phyloP scores from a whole-genome alignment of 495 filamentous ascomycete genomes.

The Penicillium atrosanguineum region DNA sequence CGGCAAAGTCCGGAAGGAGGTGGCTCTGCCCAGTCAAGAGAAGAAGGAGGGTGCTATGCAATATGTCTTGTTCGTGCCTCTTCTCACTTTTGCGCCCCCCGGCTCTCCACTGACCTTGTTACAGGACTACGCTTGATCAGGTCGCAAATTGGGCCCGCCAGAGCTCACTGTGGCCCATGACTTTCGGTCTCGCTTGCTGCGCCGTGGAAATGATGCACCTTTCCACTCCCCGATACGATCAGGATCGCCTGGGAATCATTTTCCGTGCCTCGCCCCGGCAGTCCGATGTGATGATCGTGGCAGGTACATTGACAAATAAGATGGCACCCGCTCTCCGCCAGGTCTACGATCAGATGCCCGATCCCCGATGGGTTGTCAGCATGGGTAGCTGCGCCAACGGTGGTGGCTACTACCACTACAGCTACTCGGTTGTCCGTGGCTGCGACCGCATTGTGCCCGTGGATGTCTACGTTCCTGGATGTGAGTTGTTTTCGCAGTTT shows the following conservation, averaged over 20 bases:
- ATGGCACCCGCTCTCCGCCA: slow-evolving; percentile 94
- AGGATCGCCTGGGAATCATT: slow-evolving; percentile 93
- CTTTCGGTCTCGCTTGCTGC: slow-evolving; percentile 95
- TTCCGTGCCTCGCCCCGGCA: slow-evolving; percentile 94
- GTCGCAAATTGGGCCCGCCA: slow-evolving; percentile 94
- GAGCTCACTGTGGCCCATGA: slow-evolving; percentile 95
- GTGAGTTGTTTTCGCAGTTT: slow-evolving; percentile 41
- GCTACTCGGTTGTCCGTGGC: slow-evolving; percentile 86
- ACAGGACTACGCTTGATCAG: slow-evolving; percentile 85
- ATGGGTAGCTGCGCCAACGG: slow-evolving; percentile 97
- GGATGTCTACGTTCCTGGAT: slow-evolving; percentile 93
- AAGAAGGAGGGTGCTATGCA: slow-evolving; percentile 92
- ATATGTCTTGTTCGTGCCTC: slow-evolving; percentile 82
- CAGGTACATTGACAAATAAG: slow-evolving; percentile 94
- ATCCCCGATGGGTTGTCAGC: slow-evolving; percentile 90
- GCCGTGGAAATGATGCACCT: slow-evolving; percentile 99
- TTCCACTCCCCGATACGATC: slow-evolving; percentile 92
- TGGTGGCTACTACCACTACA: slow-evolving; percentile 97
- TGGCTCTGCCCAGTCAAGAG: slow-evolving; percentile 86
- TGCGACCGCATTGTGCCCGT: slow-evolving; percentile 95
- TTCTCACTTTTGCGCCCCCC: neutral
- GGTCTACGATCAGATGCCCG: slow-evolving; percentile 98
- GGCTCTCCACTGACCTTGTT: slow-evolving; percentile 8
- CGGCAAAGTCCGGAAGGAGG: slow-evolving; percentile 63
- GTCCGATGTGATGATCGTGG: slow-evolving; percentile 98